Conservation (phyloP, 202 grass and related monocot genomes). For the Panicum virgatum region DNA sequence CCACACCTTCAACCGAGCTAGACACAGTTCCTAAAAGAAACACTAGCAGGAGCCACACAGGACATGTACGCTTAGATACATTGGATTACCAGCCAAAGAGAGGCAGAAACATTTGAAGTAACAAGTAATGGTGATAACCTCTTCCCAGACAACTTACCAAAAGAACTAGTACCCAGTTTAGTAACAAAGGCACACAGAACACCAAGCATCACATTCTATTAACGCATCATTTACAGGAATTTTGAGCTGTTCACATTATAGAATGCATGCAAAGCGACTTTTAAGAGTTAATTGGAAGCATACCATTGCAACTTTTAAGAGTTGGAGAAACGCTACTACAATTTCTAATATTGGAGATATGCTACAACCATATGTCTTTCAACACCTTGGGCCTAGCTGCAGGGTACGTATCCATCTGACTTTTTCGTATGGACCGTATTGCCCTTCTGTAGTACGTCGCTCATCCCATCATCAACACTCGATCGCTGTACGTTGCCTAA, state of each 20-base stretch:
- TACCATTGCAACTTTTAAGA: too few species aligned
- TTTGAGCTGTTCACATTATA: constrained; percentile 8
- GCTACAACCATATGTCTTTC: too few species aligned
- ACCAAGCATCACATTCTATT: constrained; percentile 15
- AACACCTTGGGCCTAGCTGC: too few species aligned
- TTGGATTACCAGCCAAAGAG: neutral
- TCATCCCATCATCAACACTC: too few species aligned
- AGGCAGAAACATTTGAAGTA: constrained; percentile 9
- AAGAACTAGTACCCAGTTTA: neutral
- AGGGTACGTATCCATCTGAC: too few species aligned
- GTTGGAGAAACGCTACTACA: too few species aligned
- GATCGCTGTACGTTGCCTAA: too few species aligned
- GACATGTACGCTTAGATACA: constrained; percentile 23
- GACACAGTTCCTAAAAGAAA: neutral
- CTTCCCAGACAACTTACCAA: neutral
- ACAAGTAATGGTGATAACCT: neutral
- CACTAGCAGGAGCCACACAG: neutral
- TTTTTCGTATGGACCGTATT: too few species aligned
- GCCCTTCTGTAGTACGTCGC: too few species aligned
- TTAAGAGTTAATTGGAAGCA: too few species aligned
- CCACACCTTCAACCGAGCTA: neutral
- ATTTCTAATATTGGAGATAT: too few species aligned
- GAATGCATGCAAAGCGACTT: constrained; percentile 14
- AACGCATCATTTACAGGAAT: constrained; percentile 5
- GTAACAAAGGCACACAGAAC: constrained; percentile 5